Evolutionary conservation across 805 yeast species (phyloP), one percentile per base, ranked within the genome.

Genomic region (Spathaspora hagerdaliae): DNA sequence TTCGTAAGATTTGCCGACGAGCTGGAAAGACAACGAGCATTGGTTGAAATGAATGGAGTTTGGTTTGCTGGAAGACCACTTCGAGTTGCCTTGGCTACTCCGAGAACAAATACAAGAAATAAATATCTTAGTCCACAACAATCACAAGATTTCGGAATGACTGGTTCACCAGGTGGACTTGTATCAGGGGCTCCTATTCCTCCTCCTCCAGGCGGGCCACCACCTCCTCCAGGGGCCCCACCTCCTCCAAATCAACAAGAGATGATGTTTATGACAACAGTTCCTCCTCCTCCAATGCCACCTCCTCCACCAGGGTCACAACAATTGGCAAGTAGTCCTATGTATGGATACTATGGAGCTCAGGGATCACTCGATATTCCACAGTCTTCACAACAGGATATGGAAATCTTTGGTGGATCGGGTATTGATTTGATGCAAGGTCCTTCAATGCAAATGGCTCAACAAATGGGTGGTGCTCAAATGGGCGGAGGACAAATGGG

Each of bases 41-140:
- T 85, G 36, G 65, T 71, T 26, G 88, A 84, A 54, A 85, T 85
- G 91, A 82, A 85, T 55, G 24, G 91, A 12, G 81, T 78, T 36
- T 82, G 87, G 86, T 78, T 86, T 57, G 89, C 87, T 34, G 92
- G 91, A 3, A 69, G 92, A 53, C 83, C 85, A 34, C 69, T 86
- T 42, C 69, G 92, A 55, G 91, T 86, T 5, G 92, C 94, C 1
- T 68, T 82, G 39, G 94, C 95, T 2, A 83, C 91, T 3, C 89
- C 94, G 34, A 76, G 88, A 57, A 78, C 41, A 24, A 42, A 13
- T 26, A 26, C 27, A 24, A 26, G 44, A 19, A 38, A 34, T 27
- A 39, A 37, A 29, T 44, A 37, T 7, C 13, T 29, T 9, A 29
- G 32, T 11, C 32, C 32, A 9, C 32, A 29, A 29, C 32, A 9